Evolutionary conservation across 768 basidiomycete genomes (phyloP), one percentile per base, ranked within the genome.

Genomic region (Boletus insuetus): DNA sequence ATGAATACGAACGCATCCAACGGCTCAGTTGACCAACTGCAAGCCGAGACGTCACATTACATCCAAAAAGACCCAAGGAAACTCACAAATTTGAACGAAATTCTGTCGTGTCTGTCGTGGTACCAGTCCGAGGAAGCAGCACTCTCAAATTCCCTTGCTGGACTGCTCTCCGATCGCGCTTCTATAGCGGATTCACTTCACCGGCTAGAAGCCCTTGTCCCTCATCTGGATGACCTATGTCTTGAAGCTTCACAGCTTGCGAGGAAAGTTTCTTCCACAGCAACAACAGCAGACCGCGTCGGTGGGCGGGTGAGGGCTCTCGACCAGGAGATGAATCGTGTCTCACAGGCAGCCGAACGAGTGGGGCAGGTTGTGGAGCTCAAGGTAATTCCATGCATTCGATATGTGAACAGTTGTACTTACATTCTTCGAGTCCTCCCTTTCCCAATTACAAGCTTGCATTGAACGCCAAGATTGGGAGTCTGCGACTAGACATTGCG

Each of bases 381-480:
- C 61, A 98, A 97, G 82, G 94, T 91, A 58, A 58, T 49, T 44
- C 10, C 4, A 19, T 51, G 65, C 31, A 38, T 42, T 34, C 8
- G 2, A 41, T 50, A 11, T 19, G 11, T 70, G 73, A 53, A 64
- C 73, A 46, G 71, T 11, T 44, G 38, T 22, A 35, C n/a, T 64
- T 17, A 65, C 55, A 16, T 31, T 73, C 69, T 35, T 53, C 72
- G 75, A 93, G 81, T 82, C 82, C 0, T 87, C 96, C 2, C 72
- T 89, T 41, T 69, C 76, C 5, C 79, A 77, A 20, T 70, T 87
- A 14, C 77, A 82, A 44, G 62, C 75, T 11, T 74, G 83, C 14
- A 94, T 98, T 31, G 86, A 89, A 31, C 77, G 75, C 43, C 83
- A 90, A 60, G 97, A 98, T 65, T 99, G 97, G 97, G 97, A 99